Evolutionary conservation across 371 early-diverging fungal genomes (phyloP).

Genomic region (Actinomortierella wolfii): DNA sequence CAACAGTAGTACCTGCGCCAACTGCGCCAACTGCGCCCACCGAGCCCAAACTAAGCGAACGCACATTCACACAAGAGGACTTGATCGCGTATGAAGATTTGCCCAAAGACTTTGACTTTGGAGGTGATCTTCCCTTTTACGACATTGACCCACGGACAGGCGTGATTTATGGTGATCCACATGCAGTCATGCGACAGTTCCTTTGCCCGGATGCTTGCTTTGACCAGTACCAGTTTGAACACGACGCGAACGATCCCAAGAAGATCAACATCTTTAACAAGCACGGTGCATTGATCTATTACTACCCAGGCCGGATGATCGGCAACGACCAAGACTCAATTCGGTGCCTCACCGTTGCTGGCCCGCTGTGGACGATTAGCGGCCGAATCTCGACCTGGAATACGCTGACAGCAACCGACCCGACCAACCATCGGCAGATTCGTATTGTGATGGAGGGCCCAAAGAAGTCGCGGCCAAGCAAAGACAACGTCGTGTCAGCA

Average conservation of each 20-base stretch:
- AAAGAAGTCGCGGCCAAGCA: no score
- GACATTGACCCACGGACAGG: conserved; percentile 35
- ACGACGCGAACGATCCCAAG: conserved; percentile 20
- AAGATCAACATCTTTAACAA: conserved; percentile 33
- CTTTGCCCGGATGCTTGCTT: conserved; percentile 19
- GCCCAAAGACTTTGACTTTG: conserved; percentile 38
- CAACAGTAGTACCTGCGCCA: conserved; percentile 16
- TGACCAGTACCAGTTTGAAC: conserved; percentile 23
- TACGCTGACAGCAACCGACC: conserved; percentile 20
- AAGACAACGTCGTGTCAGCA: not conserved
- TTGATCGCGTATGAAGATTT: conserved; percentile 22
- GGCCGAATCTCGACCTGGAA: conserved; percentile 40
- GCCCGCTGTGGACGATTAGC: conserved; percentile 20
- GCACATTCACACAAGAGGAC: conserved; percentile 5
- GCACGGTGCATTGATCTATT: conserved; percentile 17
- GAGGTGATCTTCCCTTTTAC: conserved; percentile 31
- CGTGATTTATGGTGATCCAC: conserved; percentile 35
- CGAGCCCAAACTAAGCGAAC: not conserved
- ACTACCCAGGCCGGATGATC: conserved; percentile 38
- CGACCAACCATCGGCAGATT: conserved; percentile 23
- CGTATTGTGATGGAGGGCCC: conserved; percentile 18
- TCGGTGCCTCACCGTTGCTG: conserved; percentile 6
- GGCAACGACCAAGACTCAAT: conserved; percentile 36
- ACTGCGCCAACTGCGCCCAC: not conserved
- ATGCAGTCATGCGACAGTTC: conserved; percentile 19